phyloP scores from a whole-genome alignment of 169 alveolate genomes.

The Plasmodium blacklocki region DNA sequence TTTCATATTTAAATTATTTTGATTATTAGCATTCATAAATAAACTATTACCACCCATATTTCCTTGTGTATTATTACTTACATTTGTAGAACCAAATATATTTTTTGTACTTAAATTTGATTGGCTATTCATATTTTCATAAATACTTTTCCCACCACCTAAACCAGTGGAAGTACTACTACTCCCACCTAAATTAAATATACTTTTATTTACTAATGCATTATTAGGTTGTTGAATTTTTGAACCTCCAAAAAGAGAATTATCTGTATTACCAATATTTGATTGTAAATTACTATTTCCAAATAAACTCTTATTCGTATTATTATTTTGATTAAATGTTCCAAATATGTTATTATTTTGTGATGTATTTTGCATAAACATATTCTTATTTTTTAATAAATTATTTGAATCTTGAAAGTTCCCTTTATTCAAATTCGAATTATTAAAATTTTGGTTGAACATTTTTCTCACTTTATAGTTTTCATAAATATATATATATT shows the following conservation, averaged over 20 bases:
- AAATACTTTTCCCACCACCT: slow-evolving; percentile 36
- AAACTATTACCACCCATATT: slow-evolving; percentile 49
- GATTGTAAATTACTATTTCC: slow-evolving; percentile 49
- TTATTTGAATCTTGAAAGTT: slow-evolving; percentile 3
- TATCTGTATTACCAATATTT: slow-evolving; percentile 24
- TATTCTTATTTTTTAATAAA: slow-evolving; percentile 17
- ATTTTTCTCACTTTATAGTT: neutral
- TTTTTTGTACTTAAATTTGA: slow-evolving; percentile 39
- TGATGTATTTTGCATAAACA: slow-evolving; percentile 70
- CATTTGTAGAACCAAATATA: slow-evolving; percentile 55
- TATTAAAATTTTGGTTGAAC: neutral
- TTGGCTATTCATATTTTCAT: slow-evolving; percentile 57
- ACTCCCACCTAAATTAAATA: slow-evolving; percentile 40
- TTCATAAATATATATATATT: too few species aligned
- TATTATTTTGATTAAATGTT: slow-evolving; percentile 53
- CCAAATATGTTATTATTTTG: slow-evolving; percentile 59
- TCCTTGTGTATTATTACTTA: slow-evolving; percentile 29
- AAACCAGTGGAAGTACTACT: slow-evolving; percentile 20
- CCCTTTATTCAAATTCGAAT: slow-evolving; percentile 3
- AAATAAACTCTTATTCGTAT: slow-evolving; percentile 61
- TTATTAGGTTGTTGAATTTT: slow-evolving; percentile 53
- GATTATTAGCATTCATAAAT: slow-evolving; percentile 72
- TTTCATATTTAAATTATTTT: slow-evolving; percentile 46
- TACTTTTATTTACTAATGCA: slow-evolving; percentile 44
- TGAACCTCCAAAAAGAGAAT: slow-evolving; percentile 61